Evolutionary conservation across 140 eudicot species (phyloP), one percentile per base, ranked within the genome.

Genomic region (Flaveria floridana): DNA sequence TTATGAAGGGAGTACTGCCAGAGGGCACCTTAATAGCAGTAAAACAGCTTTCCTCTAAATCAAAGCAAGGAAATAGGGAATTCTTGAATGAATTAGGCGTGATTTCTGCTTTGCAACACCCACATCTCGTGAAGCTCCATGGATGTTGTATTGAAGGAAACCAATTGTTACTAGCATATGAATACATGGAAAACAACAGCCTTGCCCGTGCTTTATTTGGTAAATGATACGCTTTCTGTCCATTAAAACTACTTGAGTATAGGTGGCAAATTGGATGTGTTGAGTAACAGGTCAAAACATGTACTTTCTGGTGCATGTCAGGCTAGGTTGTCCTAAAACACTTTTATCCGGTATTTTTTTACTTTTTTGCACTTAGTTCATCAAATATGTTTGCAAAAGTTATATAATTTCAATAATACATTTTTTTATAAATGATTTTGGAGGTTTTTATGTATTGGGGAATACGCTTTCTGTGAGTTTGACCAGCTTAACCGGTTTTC

Each of bases 101-200:
- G 88, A 83, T 88, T 7, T 82, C 93, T 52, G 84, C 87, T 71
- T 69, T 87, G 41, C 84, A 84, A 39, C 89, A 87, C 68, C 87
- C 87, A 4, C 68, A 87, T 69, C 92, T 85, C 19, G 93, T 87
- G 7, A 80, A 79, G 70, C 65, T 85, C 2, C 42, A 83, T n/a
- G 94, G 94, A 68, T 85, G 89, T 67, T 87, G 93, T 74, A 86
- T 83, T 7, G 93, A 87, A 78, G 89, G 86, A 26, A 85, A 83
- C 46, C 79, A 85, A 68, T 81, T 87, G 68, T 47, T 85, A 68
- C 80, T 85, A 13, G 75, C 82, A 0, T 85, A 88, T 34, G 90
- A 88, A 78, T 88, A 85, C 79, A 14, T 88, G 88, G 86, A 78
- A 53, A 87, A 87, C 37, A 87, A 85, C 74, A 80, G 86, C 65